Evolutionary conservation across 208 protist genomes (phyloP), one percentile per base, ranked within the genome.

Genomic region (Wallacemonas collosoma): DNA sequence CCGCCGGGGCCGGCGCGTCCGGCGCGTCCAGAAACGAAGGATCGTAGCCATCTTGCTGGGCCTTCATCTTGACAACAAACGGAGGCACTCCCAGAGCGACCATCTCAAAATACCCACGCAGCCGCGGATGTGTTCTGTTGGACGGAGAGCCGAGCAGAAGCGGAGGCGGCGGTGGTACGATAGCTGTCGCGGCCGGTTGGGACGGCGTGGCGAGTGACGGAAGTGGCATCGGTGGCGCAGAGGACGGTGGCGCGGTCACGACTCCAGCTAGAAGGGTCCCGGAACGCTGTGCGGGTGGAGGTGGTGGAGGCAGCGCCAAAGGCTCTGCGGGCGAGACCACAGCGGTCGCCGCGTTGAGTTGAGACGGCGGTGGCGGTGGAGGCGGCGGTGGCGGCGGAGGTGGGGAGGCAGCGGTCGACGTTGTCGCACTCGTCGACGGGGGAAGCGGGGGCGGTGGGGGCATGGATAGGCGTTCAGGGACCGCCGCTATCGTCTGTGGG

Each of bases 101-200:
- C 78, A 95, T 78, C 51, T 88, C 77, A 70, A 89, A 95, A 60
- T 91, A 95, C 6, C 82, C 86, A 4, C 62, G 74, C 54, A 94
- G 75, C 26, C 72, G 61, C 17, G 86, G 88, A 56, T 94, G 85
- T 1, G 62, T 67, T 15, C 75, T 63, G 82, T 89, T 89, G 2
- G 58, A 72, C 26, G 80, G 50, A 12, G 72, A 50, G 6, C 84
- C 82, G 0, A 73, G 50, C 0, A 65, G 65, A 53, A 77, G 71
- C 68, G 77, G 72, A 39, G 77, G 76, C 66, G 85, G 68, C 26
- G 83, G 78, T 12, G 82, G 86, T 9, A 53, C 48, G 9, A 15
- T 53, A 15, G 11, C 11, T 53, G 48, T 53, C 11, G 48, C 0
- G 48, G 1, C 0, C 48, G 1, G 9, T 9, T n/a, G 14, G 53